phyloP scores from a whole-genome alignment of 2,329 filamentous ascomycete genomes.

The Endothia cerciana region DNA sequence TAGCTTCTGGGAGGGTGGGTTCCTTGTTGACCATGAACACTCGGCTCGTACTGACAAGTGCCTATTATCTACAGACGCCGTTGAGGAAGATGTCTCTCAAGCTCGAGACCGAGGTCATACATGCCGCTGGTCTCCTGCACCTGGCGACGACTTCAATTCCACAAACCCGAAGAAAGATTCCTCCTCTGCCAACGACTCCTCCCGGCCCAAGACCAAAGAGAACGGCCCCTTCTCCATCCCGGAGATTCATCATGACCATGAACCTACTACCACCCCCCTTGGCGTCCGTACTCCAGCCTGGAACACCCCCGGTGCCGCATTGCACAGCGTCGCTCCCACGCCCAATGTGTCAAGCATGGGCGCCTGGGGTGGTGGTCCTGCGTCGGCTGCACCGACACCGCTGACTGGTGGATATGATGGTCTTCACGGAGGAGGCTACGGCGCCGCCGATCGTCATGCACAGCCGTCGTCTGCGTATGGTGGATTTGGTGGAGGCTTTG shows the following conservation, averaged over 20 bases:
- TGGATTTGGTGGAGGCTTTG: background rate
- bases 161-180: background rate
- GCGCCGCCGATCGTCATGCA: background rate
- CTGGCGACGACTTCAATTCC: background rate
- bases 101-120: background rate
- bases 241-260: background rate
- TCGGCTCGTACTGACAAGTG: background rate
- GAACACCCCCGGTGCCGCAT: background rate
- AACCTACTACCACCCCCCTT: background rate
- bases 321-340: background rate
- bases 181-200: background rate
- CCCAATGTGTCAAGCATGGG: background rate
- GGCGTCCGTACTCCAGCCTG: background rate
- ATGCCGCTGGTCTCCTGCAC: background rate
- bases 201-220: background rate
- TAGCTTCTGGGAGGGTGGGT: conserved; percentile 24
- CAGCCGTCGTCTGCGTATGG: background rate
- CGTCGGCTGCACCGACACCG: background rate
- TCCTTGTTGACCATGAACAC: background rate
- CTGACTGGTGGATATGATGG: background rate
- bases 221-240: no score
- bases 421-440: conserved; percentile 17
- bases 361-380: background rate
- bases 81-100: background rate
- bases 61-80: background rate